Evolutionary conservation across 2,329 filamentous ascomycete species (phyloP), one percentile per base, ranked within the genome.

Genomic region (Phaeosphaeriaceae sp.): DNA sequence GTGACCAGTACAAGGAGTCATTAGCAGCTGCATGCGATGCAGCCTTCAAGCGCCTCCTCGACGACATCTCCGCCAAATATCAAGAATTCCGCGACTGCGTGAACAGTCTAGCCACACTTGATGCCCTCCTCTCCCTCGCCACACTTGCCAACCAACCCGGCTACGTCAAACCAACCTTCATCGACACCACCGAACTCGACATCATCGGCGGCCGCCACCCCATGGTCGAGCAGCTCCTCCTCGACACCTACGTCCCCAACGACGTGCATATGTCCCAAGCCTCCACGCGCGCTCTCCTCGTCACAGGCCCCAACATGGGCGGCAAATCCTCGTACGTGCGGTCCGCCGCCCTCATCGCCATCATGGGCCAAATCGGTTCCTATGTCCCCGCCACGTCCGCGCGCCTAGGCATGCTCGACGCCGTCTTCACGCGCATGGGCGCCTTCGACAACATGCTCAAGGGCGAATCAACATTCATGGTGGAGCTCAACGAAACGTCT

Each of bases 241-340:
- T 94, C 3, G 88, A 91, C 66, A 85, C 88, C 51, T 99, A 98
- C 78, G 96, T 99, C 57, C 94, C 95, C 48, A 99, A 99, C 78
- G 87, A 90, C 69, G 90, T 92, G 11, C 80, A 86, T 1, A 86
- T 98, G 48, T 84, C 87, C n/a, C 85, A 71, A 27, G 56, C 66
- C 21, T 53, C 56, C 1, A 76, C 88, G 2, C 85, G 91, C 6
- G 92, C 92, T 2, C 86, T 97, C 66, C 89, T 98, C 55, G 89
- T 99, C 69, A 99, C 95, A 0, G 95, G 95, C 0, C 95, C 95
- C 27, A 99, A 99, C 80, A 99, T 99, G 95, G 95, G 95, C 70
- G 95, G 95, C 56, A 99, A 99, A 75, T 97, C 92, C n/a, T 95
- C 91, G 57, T 99, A 97, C 76, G 94, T 99, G 21, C 92, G 95